Percentiles rank a stretch among this genome's conserved stretches.
Conservation (phyloP, 1,139 yeast species). For the Taphrina populina region DNA sequence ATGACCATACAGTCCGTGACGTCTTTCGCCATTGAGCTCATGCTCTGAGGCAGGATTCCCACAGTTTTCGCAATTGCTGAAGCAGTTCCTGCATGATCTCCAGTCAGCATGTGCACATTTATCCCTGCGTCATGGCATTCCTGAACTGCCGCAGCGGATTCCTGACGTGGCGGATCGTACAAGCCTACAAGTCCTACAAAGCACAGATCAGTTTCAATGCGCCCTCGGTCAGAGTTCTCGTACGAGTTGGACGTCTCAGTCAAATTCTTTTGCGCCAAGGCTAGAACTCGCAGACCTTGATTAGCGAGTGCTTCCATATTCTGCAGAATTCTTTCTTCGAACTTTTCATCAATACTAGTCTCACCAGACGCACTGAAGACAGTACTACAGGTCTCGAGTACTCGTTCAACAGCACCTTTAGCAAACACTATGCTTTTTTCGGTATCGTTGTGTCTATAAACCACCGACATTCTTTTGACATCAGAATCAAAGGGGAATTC, state of each 20-base stretch:
- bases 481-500: constrained; percentile 81
- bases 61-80: constrained; percentile 80
- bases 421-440: constrained; percentile 52
- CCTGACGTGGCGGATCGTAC: constrained; percentile 78
- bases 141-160: constrained; percentile 66
- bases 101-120: constrained; percentile 80
- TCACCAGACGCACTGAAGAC: constrained; percentile 36
- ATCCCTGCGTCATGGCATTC: constrained; percentile 74
- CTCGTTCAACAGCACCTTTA: constrained; percentile 79
- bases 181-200: constrained; percentile 75
- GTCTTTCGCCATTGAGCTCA: constrained; percentile 49
- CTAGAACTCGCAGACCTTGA: constrained; percentile 72
- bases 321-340: constrained; percentile 51
- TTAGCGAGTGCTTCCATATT: constrained; percentile 64
- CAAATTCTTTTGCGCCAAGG: constrained; percentile 53
- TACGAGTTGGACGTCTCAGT: constrained; percentile 29
- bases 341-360: constrained; percentile 49
- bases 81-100: constrained; percentile 83
- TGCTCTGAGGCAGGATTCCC: constrained; percentile 65
- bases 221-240: constrained; percentile 49
- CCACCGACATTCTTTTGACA: constrained; percentile 46
- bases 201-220: constrained; percentile 56
- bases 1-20: constrained; percentile 67
- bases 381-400: constrained; percentile 56
- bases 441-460: constrained; percentile 48